Base-by-base conservation (phyloP, 768 basidiomycete species). In the Galerina marginata region DNA sequence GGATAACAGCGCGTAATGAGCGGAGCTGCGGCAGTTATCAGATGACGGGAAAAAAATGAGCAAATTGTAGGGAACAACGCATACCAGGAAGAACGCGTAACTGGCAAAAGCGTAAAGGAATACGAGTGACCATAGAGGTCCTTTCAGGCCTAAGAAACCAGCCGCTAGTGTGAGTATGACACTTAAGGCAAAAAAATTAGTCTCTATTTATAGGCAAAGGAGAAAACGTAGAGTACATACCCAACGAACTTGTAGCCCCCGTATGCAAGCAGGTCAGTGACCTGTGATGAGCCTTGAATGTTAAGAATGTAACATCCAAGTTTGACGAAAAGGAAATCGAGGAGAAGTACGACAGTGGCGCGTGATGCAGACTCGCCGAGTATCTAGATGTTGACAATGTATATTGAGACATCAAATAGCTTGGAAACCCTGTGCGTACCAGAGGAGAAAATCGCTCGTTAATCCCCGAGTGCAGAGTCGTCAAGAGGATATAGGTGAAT, bases 211-310 rank as follows among this genome's bases (percentile, higher is more conserved):
- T n/a, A 26, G n/a, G 9, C 15, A 20, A 12, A 36, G 15, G 16
- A 39, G 29, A 11, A 20, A 15, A 58, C 26, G 14, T 1, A 14
- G 7, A 25, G 40, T 2, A 77, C 88, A 29, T 64, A 95, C 94
- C 94, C 96, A 29, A 98, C 93, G 67, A 99, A 99, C 71, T 99
- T 99, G 78, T 99, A 99, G 0, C 97, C 96, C 4, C 90, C 92
- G 71, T 98, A 99, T 0, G 96, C 92, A 33, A 97, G 76, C 49
- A 99, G 75, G 69, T 97, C 95, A 4, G 91, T 82, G 23, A 92
- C 83, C 47, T 92, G 90, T 20, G 76, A 77, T 6, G 82, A 76
- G 3, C 88, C 89, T 61, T 89, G 84, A 2, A 99, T 93, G 61
- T 93, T 95, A 50, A 99, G 85, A 51, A 98, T 78, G 75, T 99